Evolutionary conservation across 805 yeast species (phyloP), one percentile per base, ranked within the genome.

Genomic region (Wickerhamomyces alni): DNA sequence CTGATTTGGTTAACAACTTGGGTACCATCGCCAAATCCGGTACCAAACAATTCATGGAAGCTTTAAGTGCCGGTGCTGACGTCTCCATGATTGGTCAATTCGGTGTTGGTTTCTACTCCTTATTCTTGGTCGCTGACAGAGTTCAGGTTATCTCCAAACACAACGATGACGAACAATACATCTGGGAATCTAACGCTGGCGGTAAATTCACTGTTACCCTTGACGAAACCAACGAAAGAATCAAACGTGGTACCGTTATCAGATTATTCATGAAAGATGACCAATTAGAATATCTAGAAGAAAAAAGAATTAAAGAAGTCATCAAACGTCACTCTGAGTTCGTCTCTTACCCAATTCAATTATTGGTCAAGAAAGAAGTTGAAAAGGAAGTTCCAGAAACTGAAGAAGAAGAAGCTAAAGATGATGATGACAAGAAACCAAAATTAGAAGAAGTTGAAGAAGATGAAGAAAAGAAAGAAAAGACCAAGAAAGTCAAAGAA

Each of bases 1-100:
- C 96, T 55, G 99, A 93, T 65, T 77, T 93, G 65, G 91, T 93
- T 62, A 93, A 94, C 82, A 93, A 93, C 77, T 85, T 93, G 70
- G 99, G 99, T 83, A 93, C 98, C 54, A 93, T 93, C 65, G 99
- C 99, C 64, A 93, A 93, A 75, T 93, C 99, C 53, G 99, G 99
- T 74, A 93, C 99, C 58, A 93, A 93, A 76, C 87, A 95, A 57
- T 93, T 93, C 70, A 93, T 93, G 99, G 99, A 93, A 75, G 99
- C 99, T 54, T 77, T 94, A 53, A 83, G 95, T 52, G 98, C 97
- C 51, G 99, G 99, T 74, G 99, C 99, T 47, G 99, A 93, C 69
- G 97, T 93, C 48, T 89, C 98, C 51, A 93, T 93, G 99, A 93
- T 93, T 74, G 99, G 99, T 80, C 99, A 93, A 75, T 93, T 93